These are phyloP conservation scores for Coemansia sp. DNA, from an alignment of 192 early-diverging fungal species.

Conservation along the genomic window DNA sequence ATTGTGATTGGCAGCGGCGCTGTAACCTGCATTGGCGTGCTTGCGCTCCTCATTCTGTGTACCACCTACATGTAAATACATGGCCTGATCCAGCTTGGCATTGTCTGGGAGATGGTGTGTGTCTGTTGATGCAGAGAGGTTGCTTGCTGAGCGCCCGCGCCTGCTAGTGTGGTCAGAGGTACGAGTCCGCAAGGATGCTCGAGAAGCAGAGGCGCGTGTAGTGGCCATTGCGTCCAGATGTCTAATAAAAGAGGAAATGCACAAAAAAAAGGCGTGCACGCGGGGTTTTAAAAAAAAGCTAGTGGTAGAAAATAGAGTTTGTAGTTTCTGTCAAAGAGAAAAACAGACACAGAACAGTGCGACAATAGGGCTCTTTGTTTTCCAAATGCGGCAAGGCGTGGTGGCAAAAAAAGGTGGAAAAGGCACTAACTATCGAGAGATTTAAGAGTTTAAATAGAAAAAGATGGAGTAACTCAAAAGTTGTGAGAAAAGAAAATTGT, in stretches of 20 bases:
- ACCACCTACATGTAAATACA: constrained; percentile 24
- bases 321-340: constrained; percentile 9
- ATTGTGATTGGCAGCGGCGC: constrained; percentile 9
- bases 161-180: constrained; percentile 5
- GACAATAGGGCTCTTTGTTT: constrained; percentile 12
- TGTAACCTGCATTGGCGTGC: constrained; percentile 2
- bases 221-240: constrained; percentile 17
- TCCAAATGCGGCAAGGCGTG: constrained; percentile 5
- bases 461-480: not conserved
- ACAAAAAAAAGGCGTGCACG: not conserved
- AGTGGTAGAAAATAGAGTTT: not conserved
- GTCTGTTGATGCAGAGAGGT: constrained; percentile 3
- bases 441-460: not conserved
- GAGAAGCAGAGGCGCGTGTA: constrained; percentile 27
- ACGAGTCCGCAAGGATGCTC: constrained; percentile 17
- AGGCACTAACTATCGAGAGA: not conserved
- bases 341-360: not conserved
- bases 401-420: constrained; percentile 4
- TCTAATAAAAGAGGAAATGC: not conserved
- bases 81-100: constrained; percentile 8
- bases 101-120: constrained; percentile 14
- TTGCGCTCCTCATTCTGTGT: constrained; percentile 24
- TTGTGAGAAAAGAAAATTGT: constrained; percentile 8
- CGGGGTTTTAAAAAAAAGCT: not conserved
- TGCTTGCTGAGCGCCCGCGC: constrained; percentile 7